phyloP scores from a whole-genome alignment of 768 basidiomycete genomes.

The Clitopilus passeckerianus region DNA sequence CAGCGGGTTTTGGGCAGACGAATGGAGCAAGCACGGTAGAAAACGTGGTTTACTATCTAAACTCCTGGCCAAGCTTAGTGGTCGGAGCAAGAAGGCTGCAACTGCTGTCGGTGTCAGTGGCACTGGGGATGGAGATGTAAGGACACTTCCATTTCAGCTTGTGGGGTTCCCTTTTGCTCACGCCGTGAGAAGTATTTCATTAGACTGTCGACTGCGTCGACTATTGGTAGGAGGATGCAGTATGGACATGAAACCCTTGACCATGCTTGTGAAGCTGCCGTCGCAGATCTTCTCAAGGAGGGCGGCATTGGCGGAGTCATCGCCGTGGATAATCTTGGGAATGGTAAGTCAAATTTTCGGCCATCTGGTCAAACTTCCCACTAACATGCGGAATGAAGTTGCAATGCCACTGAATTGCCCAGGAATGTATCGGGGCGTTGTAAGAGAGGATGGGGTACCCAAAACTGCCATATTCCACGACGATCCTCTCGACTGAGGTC shows the following conservation, averaged over 20 bases:
- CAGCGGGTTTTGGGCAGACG: constrained; percentile 80
- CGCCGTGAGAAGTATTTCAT: constrained; percentile 61
- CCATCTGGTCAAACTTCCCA: background rate
- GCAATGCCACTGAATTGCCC: constrained; percentile 69
- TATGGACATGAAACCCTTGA: constrained; percentile 52
- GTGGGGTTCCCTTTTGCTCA: constrained; percentile 3
- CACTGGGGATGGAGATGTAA: constrained; percentile 81
- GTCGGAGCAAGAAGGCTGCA: constrained; percentile 17
- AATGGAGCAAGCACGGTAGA: constrained; percentile 45
- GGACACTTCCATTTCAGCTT: constrained; percentile 14
- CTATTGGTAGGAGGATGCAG: constrained; percentile 63
- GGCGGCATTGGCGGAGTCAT: constrained; percentile 76
- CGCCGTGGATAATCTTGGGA: constrained; percentile 63
- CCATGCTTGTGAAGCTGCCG: constrained; percentile 48
- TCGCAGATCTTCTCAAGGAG: constrained; percentile 50
- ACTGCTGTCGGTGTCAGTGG: constrained; percentile 72
- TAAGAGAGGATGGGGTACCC: constrained; percentile 61
- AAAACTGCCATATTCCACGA: constrained; percentile 77
- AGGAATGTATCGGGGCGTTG: constrained; percentile 82
- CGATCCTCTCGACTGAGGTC: constrained; percentile 36
- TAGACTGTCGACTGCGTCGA: constrained; percentile 58
- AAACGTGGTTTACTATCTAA: constrained; percentile 34
- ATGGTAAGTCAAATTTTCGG: constrained; percentile 37
- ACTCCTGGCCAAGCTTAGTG: constrained; percentile 10
- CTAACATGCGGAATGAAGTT: constrained; percentile 34